Evolutionary conservation across 2,329 filamentous ascomycete genomes (phyloP), one percentile per base, ranked within the genome.

Genomic region (Claviceps pusilla): DNA sequence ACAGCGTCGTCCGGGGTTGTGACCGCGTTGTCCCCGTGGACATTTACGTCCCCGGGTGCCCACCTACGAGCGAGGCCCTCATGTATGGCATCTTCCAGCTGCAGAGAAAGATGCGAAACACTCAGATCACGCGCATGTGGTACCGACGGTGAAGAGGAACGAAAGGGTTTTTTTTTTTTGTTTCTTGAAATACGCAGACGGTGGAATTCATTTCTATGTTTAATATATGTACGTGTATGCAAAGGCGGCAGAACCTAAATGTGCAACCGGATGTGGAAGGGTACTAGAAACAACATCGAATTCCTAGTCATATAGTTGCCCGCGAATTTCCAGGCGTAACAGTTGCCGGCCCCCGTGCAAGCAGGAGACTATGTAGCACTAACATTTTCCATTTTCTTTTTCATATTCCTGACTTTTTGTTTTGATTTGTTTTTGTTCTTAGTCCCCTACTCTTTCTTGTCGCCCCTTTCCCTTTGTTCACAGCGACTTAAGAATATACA

Each of bases 1-100:
- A 91, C 72, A 81, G 76, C 60, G 86, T 89, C 46, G 81, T 84
- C 48, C 77, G 86, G 54, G 86, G 86, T 7, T 87, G 84, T 63
- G 86, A 89, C 69, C 73, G 86, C 53, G 82, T 90, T 65, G 80
- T 89, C 33, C 86, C 86, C 4, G 86, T 89, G 55, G 86, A 90
- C 68, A 79, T 89, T 48, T 90, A 89, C 66, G 84, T 89, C 3
- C 86, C 86, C 29, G 86, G 86, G 1, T 89, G 86, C 74, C 78
- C 78, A 62, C 82, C 75, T 24, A 78, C 79, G 11, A 73, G 70
- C 55, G 79, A 82, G 68, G 79, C 79, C n/a, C 65, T 83, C 57
- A 80, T 82, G 77, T 82, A 82, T 66, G 76, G 83, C 10, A 83
- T 89, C 64, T 86, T 89, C 70, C 82, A 86, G 69, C 68, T 89